Base-by-base conservation (phyloP, 148 eudicot species). In the Chenopodium berlandieri region DNA sequence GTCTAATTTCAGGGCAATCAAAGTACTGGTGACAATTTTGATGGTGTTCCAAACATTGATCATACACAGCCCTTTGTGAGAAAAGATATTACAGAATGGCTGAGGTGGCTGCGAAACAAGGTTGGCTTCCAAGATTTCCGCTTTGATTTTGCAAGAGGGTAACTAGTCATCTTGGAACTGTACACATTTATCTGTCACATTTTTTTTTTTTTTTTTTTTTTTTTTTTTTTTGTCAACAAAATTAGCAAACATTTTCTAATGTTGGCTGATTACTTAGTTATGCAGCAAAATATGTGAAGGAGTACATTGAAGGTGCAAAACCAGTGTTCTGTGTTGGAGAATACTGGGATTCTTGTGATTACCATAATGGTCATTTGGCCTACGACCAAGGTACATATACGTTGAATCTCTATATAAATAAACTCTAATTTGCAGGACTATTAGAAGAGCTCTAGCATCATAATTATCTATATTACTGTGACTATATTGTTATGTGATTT, bases 71-170 rank as follows among this genome's bases (percentile, higher is more conserved):
- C 76, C 25, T 91, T 92, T 84, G 94, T 95, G 60, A 88, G 94
- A 48, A 88, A 90, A 84, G 97, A 93, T 84, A 87, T 95, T 27
- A 88, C 75, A 40, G 90, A 86, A 48, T 95, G 97, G 97, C 91
- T 95, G 65, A 84, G 85, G 82, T 95, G 98, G 98, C 77, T 95
- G 78, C 86, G 92, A 13, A 60, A 78, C 70, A 79, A 85, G 82
- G 91, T 93, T 82, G 98, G 98, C 82, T 95, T 95, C 86, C 92
- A 95, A 87, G 97, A 95, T 87, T 92, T 95, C 66, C 97, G 98
- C 25, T 95, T 92, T 87, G 98, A 95, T 87, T 95, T 93, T 83
- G 93, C 93, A 31, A 88, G 89, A 95, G 98, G 98, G 98, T 95
- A 91, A 79, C 32, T 73, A 50, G 27, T 78, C 56, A 52, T 79